phyloP scores from a whole-genome alignment of 2,329 filamentous ascomycete species.

The Colletotrichum sidae region DNA sequence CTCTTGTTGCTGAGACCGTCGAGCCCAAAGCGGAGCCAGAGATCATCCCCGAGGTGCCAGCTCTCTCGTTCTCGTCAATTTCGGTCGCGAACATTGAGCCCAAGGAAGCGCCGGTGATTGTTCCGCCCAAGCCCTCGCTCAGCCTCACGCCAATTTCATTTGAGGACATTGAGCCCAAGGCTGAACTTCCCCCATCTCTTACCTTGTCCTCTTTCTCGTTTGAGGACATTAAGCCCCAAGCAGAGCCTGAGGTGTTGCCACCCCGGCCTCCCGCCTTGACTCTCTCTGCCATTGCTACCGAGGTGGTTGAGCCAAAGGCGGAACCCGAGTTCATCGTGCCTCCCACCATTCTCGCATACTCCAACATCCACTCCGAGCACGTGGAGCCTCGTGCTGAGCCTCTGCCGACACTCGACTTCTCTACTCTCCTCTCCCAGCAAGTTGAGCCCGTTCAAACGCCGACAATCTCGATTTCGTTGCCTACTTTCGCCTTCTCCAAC shows the following conservation, averaged over 20 bases:
- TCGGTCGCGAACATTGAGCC: constrained; percentile 45
- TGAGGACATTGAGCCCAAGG: constrained; percentile 48
- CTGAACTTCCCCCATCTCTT: constrained; percentile 45
- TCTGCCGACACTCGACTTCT: constrained; percentile 49
- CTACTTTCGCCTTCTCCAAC: constrained; percentile 55
- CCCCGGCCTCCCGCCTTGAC: constrained; percentile 48
- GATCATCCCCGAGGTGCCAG: constrained; percentile 35
- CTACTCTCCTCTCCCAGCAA: constrained; percentile 49
- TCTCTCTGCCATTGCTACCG: constrained; percentile 47
- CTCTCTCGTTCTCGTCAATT: constrained; percentile 41
- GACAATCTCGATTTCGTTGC: constrained; percentile 31
- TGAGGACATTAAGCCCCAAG: constrained; percentile 56
- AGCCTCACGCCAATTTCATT: constrained; percentile 48
- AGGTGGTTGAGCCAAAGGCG: constrained; percentile 48
- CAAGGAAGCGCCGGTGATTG: constrained; percentile 48
- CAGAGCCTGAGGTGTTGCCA: constrained; percentile 48
- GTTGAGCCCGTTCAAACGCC: constrained; percentile 54
- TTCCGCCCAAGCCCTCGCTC: constrained; percentile 46
- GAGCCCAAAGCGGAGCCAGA: constrained; percentile 44
- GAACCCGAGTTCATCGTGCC: constrained; percentile 42
- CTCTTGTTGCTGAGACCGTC: constrained; percentile 46
- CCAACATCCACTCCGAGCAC: constrained; percentile 55
- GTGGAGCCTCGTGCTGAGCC: constrained; percentile 50
- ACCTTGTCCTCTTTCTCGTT: constrained; percentile 46
- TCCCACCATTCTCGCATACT: constrained; percentile 47